A percentile compares a stretch with the other conserved stretches of the same genome.
Conservation (phyloP, 169 alveolate genomes). For the Eimeria tenella region DNA sequence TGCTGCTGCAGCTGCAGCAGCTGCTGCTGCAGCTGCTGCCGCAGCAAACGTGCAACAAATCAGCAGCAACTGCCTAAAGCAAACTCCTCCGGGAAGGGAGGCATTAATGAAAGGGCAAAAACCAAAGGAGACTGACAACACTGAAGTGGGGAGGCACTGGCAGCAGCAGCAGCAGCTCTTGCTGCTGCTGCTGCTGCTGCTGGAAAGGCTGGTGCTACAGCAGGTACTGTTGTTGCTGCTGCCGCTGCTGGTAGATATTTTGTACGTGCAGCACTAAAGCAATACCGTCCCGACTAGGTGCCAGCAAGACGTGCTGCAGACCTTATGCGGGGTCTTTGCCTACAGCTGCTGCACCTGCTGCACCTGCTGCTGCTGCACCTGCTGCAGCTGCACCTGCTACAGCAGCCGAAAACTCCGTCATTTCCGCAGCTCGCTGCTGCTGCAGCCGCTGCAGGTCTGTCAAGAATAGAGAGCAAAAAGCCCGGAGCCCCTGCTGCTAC, state of each 20-base stretch:
- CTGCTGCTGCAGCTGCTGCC: neutral
- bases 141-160: neutral
- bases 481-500: neutral
- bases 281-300: too few relatives aligned
- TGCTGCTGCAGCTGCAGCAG: neutral
- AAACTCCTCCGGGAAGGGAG: too few relatives aligned
- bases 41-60: neutral
- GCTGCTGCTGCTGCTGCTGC: slow-evolving; percentile 2
- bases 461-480: too few relatives aligned
- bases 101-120: too few relatives aligned
- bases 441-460: neutral
- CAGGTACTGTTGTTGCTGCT: neutral
- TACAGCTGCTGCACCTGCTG: neutral
- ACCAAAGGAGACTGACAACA: too few relatives aligned
- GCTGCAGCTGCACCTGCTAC: neutral
- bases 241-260: neutral
- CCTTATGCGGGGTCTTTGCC: too few relatives aligned
- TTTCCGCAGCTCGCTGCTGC: neutral
- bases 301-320: too few relatives aligned
- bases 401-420: neutral
- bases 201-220: neutral
- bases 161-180: neutral
- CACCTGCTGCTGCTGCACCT: slow-evolving; percentile 22
- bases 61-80: too few relatives aligned
- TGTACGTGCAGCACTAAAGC: too few relatives aligned